Conservation (phyloP, 768 basidiomycete species). For the Mrakia blollopis region DNA sequence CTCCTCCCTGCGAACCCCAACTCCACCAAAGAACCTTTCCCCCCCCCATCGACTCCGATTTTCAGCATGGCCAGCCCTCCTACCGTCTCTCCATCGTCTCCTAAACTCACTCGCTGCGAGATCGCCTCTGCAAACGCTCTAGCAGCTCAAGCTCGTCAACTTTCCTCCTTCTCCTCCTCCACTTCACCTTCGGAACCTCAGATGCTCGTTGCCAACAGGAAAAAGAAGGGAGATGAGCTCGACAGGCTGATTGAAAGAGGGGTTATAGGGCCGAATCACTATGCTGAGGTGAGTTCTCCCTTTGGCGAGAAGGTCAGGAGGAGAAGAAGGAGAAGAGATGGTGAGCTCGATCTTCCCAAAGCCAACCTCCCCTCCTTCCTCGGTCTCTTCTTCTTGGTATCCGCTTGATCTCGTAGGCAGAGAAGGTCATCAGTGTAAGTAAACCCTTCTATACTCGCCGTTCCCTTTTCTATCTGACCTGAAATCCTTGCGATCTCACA, state of each 20-base stretch:
- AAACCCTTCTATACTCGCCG: not conserved
- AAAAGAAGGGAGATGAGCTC: not conserved
- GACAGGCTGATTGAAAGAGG: conserved; percentile 6
- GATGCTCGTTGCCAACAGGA: not conserved
- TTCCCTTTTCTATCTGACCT: not conserved
- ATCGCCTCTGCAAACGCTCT: not conserved
- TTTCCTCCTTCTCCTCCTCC: not conserved
- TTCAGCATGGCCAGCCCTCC: too few species aligned
- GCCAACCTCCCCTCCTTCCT: not conserved
- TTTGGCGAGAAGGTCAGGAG: not conserved
- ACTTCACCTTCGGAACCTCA: not conserved
- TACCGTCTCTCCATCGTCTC: not conserved
- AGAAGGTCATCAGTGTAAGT: conserved; percentile 17
- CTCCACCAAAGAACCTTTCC: too few species aligned
- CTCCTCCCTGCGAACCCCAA: too few species aligned
- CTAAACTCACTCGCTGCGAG: not conserved
- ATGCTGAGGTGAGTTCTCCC: not conserved
- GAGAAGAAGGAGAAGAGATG: not conserved
- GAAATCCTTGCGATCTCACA: not conserved
- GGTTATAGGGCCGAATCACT: not conserved
- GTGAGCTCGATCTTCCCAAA: not conserved
- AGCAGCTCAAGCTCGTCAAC: not conserved
- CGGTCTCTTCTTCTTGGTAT: not conserved
- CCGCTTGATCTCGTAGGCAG: not conserved
- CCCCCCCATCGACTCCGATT: too few species aligned